Evolutionary conservation across 768 basidiomycete species (phyloP), one percentile per base, ranked within the genome.

Genomic region (Suillus discolor): DNA sequence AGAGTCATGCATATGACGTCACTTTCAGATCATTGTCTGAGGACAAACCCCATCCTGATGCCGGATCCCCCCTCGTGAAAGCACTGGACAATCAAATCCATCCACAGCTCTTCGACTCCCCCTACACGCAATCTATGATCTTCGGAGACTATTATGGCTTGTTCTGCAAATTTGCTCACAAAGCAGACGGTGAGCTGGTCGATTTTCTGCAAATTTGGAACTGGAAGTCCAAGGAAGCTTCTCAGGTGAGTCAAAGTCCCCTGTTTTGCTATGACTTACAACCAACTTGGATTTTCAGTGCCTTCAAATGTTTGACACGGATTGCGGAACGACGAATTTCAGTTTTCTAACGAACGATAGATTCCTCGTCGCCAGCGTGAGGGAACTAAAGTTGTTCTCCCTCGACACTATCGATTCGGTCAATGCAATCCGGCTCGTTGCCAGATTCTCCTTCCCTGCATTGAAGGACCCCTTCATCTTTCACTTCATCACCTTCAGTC

Each of bases 171-270:
- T 6, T 6, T 59, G 38, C 16, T 18, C 23, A 6, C 16, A 54
- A 20, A 54, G 38, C 23, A 16, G 25, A 23, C 5, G 23, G 23
- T 41, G 9, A 5, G 7, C 2, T 23, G 5, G 57, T 41, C 16
- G 23, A 59, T n/a, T 16, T 39, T 25, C 18, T 59, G 23, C 57
- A 59, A 59, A 39, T 59, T 11, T 59, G 57, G 57, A 59, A 59
- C 5, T 59, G 57, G 57, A 59, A 41, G 38, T 25, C 16, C 4
- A 59, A 59, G 57, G 39, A 39, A 4, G 15, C 23, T 4, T 59
- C 9, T 41, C 57, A 28, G 23, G 38, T 59, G 23, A 59, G 57
- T 41, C 16, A 18, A 25, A 9, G 38, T 41, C 38, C 11, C 16
- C 16, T 25, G 23, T 18, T 59, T 41, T 25, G 16, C 25, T 59